Conservation (phyloP, 1,284 basidiomycete genomes). For the Cryptococcus sp. region DNA sequence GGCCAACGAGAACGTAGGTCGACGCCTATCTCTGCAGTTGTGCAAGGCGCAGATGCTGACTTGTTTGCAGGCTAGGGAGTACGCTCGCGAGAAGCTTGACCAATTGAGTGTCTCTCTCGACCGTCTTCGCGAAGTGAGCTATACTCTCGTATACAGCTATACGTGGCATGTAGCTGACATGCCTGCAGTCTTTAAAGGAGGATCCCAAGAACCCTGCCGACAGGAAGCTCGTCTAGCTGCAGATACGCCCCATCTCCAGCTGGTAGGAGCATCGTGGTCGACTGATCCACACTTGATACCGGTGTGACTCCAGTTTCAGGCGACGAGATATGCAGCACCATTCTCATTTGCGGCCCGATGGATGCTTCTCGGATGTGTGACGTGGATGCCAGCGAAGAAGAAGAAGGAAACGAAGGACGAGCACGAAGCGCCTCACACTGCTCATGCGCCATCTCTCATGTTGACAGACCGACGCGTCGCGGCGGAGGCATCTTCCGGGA, state of each 20-base stretch:
- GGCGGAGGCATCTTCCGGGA: too few species aligned
- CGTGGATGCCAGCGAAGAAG: too few species aligned
- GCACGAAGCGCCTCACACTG: too few species aligned
- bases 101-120: conserved; percentile 26
- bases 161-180: neutral
- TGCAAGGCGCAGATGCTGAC: neutral
- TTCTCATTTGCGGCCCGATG: too few species aligned
- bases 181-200: neutral
- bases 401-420: neutral
- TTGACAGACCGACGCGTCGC: too few species aligned
- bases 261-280: too few species aligned
- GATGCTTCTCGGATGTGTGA: too few species aligned
- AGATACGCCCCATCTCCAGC: neutral
- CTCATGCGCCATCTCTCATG: neutral
- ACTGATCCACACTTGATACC: too few species aligned
- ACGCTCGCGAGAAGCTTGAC: conserved; percentile 30
- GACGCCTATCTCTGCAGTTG: neutral
- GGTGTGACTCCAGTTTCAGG: too few species aligned
- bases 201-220: neutral
- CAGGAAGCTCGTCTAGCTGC: neutral
- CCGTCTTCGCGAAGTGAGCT: conserved; percentile 26
- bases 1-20: conserved; percentile 24
- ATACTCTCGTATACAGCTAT: neutral
- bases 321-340: too few species aligned
- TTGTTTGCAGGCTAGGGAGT: conserved; percentile 20